Evolutionary conservation across 2,329 filamentous ascomycete genomes (phyloP), one percentile per base, ranked within the genome.

Genomic region (Alternaria hordeiaustralica): DNA sequence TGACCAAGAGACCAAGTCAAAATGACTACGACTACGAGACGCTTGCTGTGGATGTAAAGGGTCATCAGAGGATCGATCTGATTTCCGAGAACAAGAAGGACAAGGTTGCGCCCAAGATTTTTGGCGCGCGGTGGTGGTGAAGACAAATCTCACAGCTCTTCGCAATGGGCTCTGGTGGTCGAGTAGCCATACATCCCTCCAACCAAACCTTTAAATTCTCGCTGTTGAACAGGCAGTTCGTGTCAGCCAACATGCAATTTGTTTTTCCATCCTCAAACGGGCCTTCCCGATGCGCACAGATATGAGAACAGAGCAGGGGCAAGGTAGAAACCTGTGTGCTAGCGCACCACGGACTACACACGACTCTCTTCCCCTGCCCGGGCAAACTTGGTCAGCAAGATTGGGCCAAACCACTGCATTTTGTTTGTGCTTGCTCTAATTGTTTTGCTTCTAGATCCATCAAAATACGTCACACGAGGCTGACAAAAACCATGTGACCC

Each of bases 1-100:
- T 97, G 86, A 86, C 90, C 50, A 93, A 89, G 79, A 84, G 84
- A 36, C 84, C 87, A 2, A 88, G 88, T 30, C 85, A 89, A 41
- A 81, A 84, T 55, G 89, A 93, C 44, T 94, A 89, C 76, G 87
- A 92, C 71, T 97, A 97, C 81, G 88, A 90, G 75, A 89, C 93
- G 75, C 84, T 98, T 45, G 92, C 89, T 56, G 78, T 98, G 50
- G 94, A 97, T 78, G 87, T 97, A 25, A 90, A 87, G 71, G 93
- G 92, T 67, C 74, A 80, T 65, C 78, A 85, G 70, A 86, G 83
- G 68, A 80, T 87, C 43, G 84, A 74, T 55, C 46, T 79, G 30
- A 68, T 78, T 50, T 70, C 70, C 20, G 72, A 68, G 21, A 67
- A 77, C 51, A 73, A 72, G 66, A 68, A 66, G 61, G 67, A 65